Conservation (phyloP, 331 rosid genomes). For the Arachis monticola region DNA sequence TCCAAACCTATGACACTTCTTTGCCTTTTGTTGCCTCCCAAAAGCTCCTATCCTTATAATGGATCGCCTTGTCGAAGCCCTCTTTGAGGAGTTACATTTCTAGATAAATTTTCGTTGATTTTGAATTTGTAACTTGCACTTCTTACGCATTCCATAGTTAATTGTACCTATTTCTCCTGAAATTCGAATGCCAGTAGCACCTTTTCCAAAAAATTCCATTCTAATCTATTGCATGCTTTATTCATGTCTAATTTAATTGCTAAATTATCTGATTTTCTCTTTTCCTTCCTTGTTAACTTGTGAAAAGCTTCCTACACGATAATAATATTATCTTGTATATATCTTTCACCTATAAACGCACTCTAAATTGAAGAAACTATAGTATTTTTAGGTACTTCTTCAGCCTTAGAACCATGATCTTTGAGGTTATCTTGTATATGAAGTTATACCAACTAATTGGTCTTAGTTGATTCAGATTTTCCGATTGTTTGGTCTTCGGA, state of each 20-base stretch:
- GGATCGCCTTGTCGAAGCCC: not conserved
- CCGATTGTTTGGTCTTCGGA: not conserved
- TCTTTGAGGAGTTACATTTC: not conserved
- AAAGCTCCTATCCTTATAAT: not conserved
- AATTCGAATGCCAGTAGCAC: too few relatives aligned
- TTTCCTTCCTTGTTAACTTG: not conserved
- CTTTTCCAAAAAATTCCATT: not conserved
- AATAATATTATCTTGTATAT: not conserved
- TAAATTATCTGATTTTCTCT: not conserved
- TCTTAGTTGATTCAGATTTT: not conserved
- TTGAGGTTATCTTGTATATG: not conserved
- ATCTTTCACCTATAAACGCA: not conserved
- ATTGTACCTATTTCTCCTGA: too few relatives aligned
- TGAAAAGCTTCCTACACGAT: not conserved
- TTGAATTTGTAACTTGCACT: not conserved
- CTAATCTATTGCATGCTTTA: not conserved
- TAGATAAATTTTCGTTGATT: not conserved
- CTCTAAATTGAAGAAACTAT: not conserved
- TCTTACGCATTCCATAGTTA: not conserved
- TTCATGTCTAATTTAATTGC: not conserved
- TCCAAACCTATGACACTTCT: too few relatives aligned
- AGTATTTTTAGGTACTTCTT: not conserved
- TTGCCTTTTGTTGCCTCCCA: too few relatives aligned
- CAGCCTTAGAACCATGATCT: not conserved
- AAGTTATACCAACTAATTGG: not conserved